Conservation (phyloP, 2,329 filamentous ascomycete species). For the Pseudogymnoascus sp. region DNA sequence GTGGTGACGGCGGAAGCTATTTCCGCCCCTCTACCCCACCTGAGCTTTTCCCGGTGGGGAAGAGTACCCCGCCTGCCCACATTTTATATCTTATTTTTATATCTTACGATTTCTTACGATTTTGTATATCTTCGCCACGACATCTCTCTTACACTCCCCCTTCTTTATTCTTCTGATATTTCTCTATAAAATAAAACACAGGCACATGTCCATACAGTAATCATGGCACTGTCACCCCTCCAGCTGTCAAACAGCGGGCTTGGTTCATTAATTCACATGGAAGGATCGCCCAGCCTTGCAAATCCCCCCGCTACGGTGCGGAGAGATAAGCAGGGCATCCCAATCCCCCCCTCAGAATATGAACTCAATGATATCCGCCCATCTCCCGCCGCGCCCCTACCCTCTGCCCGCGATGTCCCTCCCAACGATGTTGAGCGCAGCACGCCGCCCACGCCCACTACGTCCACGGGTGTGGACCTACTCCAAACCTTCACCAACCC, state of each 20-base stretch:
- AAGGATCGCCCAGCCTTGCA: neutral
- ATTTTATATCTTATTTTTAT: conserved; percentile 1
- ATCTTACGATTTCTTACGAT: neutral
- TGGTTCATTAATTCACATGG: neutral
- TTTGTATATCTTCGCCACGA: neutral
- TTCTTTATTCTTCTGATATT: neutral
- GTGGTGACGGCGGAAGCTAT: neutral
- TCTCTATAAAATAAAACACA: neutral
- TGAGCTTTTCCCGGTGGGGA: neutral
- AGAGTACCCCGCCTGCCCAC: neutral
- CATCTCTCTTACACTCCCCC: neutral
- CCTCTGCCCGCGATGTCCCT: neutral
- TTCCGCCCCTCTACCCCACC: neutral
- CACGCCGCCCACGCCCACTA: conserved; percentile 40
- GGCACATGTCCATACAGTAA: neutral
- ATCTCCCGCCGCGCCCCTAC: neutral
- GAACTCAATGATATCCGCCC: neutral
- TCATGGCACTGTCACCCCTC: neutral
- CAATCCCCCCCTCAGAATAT: neutral
- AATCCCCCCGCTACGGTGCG: neutral
- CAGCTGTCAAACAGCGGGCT: neutral
- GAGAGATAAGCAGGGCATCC: conserved; percentile 3
- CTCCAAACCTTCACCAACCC: conserved; percentile 52
- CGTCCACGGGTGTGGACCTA: conserved; percentile 35
- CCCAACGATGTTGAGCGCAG: conserved; percentile 41